Evolutionary conservation across 495 filamentous ascomycete genomes (phyloP), one percentile per base, ranked within the genome.

Genomic region (Penicillium cosmopolitanum): DNA sequence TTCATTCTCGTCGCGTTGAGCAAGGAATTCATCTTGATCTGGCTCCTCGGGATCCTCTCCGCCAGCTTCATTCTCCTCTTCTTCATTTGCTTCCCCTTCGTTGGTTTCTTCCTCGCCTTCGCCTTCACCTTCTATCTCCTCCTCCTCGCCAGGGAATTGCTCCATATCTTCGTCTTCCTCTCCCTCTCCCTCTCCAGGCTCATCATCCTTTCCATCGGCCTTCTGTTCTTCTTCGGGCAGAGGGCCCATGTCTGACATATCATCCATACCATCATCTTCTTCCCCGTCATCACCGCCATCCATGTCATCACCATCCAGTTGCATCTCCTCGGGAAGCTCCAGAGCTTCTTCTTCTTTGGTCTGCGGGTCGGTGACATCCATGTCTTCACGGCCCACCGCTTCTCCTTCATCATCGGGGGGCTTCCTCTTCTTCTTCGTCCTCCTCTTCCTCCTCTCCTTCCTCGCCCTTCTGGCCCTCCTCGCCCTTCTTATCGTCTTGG

Each of bases 251-350:
- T 93, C 87, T 74, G 73, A 74, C 35, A 92, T 84, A 58, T 91
- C 88, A 50, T 92, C 91, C 51, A 91, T 85, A 47, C 87, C 80
- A 31, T 88, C 88, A 56, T 88, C 86, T 58, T 85, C 82, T 50
- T 89, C 88, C 54, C 83, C 82, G 19, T 82, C 84, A 35, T 83
- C 84, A 43, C 86, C 87, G 28, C 80, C 73, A 50, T 86, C 85
- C 51, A 84, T 81, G 47, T 89, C 84, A 53, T 87, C 78, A 25
- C 81, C 84, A 67, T 89, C 88, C 34, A 91, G 76, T 42, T 88
- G 78, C 77, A 91, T 85, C 61, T 90, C 86, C 21, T 92, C 86
- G 5, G 86, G 86, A 35, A 89, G 75, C 28, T 89, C 86, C 13
- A 89, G 75, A 0, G 79, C 79, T 34, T 87, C 78, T 51, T 88